phyloP scores from a whole-genome alignment of 371 early-diverging fungal genomes.

The Rhizopus arrhizus region DNA sequence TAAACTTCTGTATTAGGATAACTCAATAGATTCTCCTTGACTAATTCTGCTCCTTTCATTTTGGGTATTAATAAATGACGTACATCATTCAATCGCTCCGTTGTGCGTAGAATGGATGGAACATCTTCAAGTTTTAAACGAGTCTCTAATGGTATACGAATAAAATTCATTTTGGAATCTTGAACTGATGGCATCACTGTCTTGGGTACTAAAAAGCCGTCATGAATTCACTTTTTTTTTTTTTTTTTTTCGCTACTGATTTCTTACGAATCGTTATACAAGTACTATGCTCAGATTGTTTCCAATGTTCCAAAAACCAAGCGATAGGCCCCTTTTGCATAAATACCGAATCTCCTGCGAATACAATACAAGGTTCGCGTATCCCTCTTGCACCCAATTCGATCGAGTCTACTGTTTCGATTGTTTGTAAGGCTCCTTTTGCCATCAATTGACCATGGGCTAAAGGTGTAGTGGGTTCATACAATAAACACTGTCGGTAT shows the following conservation, averaged over 20 bases:
- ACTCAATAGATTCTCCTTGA: slow-evolving; percentile 22
- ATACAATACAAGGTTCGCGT: slow-evolving; percentile 68
- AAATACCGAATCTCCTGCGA: slow-evolving; percentile 56
- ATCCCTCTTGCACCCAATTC: slow-evolving; percentile 41
- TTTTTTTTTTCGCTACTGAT: neutral
- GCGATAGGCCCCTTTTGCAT: slow-evolving; percentile 30
- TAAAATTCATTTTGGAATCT: slow-evolving; percentile 25
- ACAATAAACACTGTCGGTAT: slow-evolving; percentile 58
- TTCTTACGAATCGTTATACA: slow-evolving; percentile 37
- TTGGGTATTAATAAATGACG: slow-evolving; percentile 32
- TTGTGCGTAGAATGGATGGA: slow-evolving; percentile 19
- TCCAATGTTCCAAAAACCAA: slow-evolving; percentile 43
- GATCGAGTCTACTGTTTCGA: slow-evolving; percentile 41
- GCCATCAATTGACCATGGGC: slow-evolving; percentile 56
- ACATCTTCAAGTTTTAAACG: slow-evolving; percentile 29
- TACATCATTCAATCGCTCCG: neutral
- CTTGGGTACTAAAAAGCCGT: neutral
- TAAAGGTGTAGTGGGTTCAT: slow-evolving; percentile 60
- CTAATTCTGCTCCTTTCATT: slow-evolving; percentile 28
- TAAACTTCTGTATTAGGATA: slow-evolving; percentile 17
- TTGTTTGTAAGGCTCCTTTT: slow-evolving; percentile 34
- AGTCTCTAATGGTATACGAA: slow-evolving; percentile 31
- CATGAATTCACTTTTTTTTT: slow-evolving; percentile 2
- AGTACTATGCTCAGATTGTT: slow-evolving; percentile 23
- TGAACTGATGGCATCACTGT: neutral